Evolutionary conservation across 192 early-diverging fungal species (phyloP), one percentile per base, ranked within the genome.

Genomic region (Backusella circina): DNA sequence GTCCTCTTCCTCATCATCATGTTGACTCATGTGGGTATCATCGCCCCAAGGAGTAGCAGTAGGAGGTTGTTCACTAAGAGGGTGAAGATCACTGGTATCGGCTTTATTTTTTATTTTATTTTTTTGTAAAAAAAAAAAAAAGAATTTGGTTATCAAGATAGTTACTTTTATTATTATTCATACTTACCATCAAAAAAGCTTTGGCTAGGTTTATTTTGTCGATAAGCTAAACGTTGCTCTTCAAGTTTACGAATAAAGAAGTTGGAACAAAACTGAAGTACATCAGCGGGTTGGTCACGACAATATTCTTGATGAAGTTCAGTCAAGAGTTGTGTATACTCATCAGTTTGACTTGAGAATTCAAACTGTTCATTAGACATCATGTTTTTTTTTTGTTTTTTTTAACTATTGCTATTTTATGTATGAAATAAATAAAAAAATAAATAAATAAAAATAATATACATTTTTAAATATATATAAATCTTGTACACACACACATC

Each of bases 201-300:
- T 9, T 54, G 51, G 64, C 36, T 33, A 26, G 57, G 44, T 28
- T 37, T 35, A 26, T 66, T 72, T 33, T 78, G 21, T 68, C 71
- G 31, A 38, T 50, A 66, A 33, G 76, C 47, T 2, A 16, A n/a
- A 36, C 79, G 61, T 39, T 81, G 75, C 36, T 81, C 67, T 38
- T 71, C 88, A 75, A 79, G 86, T 87, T 77, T 81, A 16, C 33
- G 57, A 32, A 70, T 70, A 68, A 81, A 81, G 37, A 74, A 81
- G 41, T 77, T 68, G 21, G 75, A 76, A 65, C 79, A 81, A 36
- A 77, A 81, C 69, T 81, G 79, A n/a, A 81, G 51, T n/a, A 77
- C 69, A 70, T 81, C 79, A 10, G 32, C 10, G 3, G 79, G 79
- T 3, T 94, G 90, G 30, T 84, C 57, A 69, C 38, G 61, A 39